These are phyloP conservation scores for Arthrobotrys sphaeroides DNA, from an alignment of 2,329 filamentous ascomycete genomes.

Conservation along the genomic window DNA sequence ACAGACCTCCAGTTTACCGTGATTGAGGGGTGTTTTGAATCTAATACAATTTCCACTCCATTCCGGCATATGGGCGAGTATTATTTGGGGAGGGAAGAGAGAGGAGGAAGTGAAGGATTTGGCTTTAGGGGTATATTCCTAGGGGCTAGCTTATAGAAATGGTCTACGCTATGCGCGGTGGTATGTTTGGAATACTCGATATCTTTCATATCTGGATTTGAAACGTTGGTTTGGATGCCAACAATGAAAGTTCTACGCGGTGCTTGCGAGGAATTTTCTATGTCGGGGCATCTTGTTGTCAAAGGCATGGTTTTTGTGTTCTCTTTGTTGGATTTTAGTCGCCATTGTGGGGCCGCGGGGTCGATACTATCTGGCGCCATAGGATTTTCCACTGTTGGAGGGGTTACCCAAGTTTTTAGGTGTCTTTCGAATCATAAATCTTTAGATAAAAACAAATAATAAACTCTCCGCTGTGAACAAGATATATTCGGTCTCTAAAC, in stretches of 20 bases:
- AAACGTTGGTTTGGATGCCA: not conserved
- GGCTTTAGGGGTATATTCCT: constrained; percentile 9
- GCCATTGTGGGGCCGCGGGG: too few species aligned
- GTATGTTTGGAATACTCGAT: not conserved
- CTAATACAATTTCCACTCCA: constrained; percentile 38
- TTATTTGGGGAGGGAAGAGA: too few species aligned
- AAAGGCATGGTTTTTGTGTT: constrained; percentile 23
- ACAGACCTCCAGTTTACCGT: not conserved
- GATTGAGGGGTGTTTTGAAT: not conserved
- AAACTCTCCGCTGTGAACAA: too few species aligned
- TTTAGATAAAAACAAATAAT: too few species aligned
- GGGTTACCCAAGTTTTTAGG: too few species aligned
- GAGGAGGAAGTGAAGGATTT: not conserved
- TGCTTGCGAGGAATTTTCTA: not conserved
- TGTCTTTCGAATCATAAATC: too few species aligned
- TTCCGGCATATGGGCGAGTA: constrained; percentile 21
- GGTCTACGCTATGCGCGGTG: not conserved
- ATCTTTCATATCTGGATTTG: not conserved
- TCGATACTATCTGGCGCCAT: too few species aligned
- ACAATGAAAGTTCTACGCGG: constrained; percentile 7
- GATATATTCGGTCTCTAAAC: too few species aligned
- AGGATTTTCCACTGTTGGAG: too few species aligned
- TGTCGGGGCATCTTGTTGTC: constrained; percentile 2
- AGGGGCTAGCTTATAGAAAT: not conserved
- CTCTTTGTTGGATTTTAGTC: constrained; percentile 44